Evolutionary conservation across 495 filamentous ascomycete species (phyloP).

Genomic region (Friedmanniomyces simplex): DNA sequence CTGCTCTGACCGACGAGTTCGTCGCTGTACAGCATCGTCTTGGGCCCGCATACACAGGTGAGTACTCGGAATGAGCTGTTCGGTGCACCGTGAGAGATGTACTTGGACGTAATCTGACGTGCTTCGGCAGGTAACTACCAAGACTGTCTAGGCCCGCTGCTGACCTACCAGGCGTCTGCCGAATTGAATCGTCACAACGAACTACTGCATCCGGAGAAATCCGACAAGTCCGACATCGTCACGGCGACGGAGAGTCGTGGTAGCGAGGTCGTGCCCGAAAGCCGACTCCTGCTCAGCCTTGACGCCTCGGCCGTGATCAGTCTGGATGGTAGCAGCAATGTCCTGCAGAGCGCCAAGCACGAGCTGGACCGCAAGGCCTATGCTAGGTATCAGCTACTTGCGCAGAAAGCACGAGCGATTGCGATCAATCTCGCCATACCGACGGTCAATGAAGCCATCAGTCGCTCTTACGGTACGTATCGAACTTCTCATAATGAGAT

Average conservation of each 20-base stretch:
- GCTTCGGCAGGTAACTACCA: constrained; percentile 56
- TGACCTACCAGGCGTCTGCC: constrained; percentile 93
- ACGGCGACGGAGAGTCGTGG: constrained; percentile 76
- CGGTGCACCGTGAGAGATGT: not conserved
- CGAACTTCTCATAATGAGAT: not conserved
- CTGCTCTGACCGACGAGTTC: constrained; percentile 82
- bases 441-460: constrained; percentile 78
- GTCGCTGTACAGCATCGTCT: constrained; percentile 83
- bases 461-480: constrained; percentile 51
- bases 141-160: constrained; percentile 89
- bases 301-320: constrained; percentile 63
- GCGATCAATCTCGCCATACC: constrained; percentile 83
- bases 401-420: constrained; percentile 64
- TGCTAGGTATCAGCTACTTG: constrained; percentile 24
- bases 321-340: constrained; percentile 57
- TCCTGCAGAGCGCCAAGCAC: constrained; percentile 63
- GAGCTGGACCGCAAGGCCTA: constrained; percentile 53
- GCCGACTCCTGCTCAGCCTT: constrained; percentile 74
- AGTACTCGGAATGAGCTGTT: not conserved
- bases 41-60: constrained; percentile 75
- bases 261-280: constrained; percentile 67
- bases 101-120: not conserved
- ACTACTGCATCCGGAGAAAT: constrained; percentile 78
- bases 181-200: constrained; percentile 85
- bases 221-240: constrained; percentile 85